These are phyloP conservation scores for Senna tora DNA, from an alignment of 306 rosid genomes.

Conservation along the genomic window DNA sequence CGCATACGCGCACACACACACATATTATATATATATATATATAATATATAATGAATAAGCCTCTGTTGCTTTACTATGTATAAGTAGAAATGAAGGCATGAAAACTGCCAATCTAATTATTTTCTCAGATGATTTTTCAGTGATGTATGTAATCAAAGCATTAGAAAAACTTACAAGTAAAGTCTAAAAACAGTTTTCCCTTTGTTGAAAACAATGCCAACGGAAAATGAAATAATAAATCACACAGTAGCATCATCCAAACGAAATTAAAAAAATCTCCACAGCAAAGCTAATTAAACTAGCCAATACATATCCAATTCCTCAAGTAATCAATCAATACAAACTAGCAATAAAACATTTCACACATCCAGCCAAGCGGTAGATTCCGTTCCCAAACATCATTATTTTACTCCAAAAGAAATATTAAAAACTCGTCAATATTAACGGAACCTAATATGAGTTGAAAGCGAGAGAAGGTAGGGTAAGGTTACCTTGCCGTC, in stretches of 20 bases:
- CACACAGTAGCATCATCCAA: neutral
- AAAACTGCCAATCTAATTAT: neutral
- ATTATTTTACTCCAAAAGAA: neutral
- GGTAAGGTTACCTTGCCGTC: slow-evolving; percentile 63
- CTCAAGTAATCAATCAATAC: neutral
- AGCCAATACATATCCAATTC: neutral
- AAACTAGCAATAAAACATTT: neutral
- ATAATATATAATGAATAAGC: too few relatives aligned
- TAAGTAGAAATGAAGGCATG: neutral
- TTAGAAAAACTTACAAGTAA: neutral
- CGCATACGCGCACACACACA: too few relatives aligned
- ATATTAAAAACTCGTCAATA: neutral
- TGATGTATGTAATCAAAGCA: neutral
- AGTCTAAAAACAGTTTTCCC: neutral
- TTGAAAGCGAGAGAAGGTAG: neutral
- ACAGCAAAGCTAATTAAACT: neutral
- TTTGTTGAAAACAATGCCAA: neutral
- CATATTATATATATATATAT: too few relatives aligned
- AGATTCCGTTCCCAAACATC: neutral
- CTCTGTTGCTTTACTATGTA: neutral
- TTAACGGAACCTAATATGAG: neutral
- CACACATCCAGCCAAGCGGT: neutral
- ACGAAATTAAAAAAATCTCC: neutral
- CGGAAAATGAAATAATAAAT: neutral
- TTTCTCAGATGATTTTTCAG: neutral